Evolutionary conservation across 345 rosid species (phyloP), one percentile per base, ranked within the genome.

Genomic region (Alliaria petiolata): DNA sequence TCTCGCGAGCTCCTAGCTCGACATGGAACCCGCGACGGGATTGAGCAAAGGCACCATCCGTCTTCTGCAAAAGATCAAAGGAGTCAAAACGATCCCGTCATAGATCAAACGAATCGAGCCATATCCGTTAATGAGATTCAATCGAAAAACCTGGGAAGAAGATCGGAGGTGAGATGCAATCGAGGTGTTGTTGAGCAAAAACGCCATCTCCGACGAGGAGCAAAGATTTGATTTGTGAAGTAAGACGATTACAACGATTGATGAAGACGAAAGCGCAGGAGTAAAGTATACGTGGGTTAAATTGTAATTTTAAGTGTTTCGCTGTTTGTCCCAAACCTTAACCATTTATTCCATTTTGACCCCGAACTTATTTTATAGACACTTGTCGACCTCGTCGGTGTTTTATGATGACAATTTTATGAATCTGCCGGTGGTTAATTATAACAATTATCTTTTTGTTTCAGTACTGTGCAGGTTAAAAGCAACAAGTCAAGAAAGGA

Each of bases 1-100:
- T 83, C 82, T 91, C 99, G 14, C 99, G 95, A 72, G 88, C 78
- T 16, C 97, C 99, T 0, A 79, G 87, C 45, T 86, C 91, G 35
- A 89, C 87, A 64, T 91, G 97, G 62, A 81, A 78, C 11, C 87
- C 89, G 3, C 99, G 95, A 39, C 83, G 85, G n/a, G 83, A 26
- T 26, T 78, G 69, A 39, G 83, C 73, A 22, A 84, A 31, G 2
- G 81, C 76, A 61, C 61, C 85, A 62, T 77, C 81, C n/a, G 67
- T 59, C 72, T 79, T 80, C 93, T 80, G 74, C 80, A 72, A 61
- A 62, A 17, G 22, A 31, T 49, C 45, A 71, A 20, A 60, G 16
- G 68, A 52, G 57, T 44, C 15, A 42, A 40, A 65, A 44, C 33
- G 70, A 75, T 47, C 19, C n/a, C 52, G 50, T 26, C 40, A 33